Evolutionary conservation across 2,329 filamentous ascomycete species (phyloP).

Genomic region (Monilinia fructicola): DNA sequence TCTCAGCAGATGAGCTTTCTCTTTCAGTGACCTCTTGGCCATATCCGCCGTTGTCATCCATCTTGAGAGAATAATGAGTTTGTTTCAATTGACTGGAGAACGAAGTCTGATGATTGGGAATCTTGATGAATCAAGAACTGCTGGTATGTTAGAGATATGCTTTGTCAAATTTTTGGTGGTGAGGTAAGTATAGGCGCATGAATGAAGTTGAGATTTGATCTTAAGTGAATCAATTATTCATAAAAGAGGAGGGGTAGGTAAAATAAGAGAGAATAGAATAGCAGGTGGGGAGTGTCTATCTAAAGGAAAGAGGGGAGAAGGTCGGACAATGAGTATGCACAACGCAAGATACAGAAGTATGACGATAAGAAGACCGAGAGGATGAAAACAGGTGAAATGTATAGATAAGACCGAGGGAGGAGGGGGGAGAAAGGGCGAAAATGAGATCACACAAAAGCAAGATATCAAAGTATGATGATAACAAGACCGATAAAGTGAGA

Average conservation of each 20-base stretch:
- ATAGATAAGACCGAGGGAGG: background rate
- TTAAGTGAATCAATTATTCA: background rate
- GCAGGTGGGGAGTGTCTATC: background rate
- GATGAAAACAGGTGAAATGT: background rate
- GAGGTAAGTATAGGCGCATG: background rate
- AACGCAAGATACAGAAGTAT: background rate
- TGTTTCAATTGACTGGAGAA: background rate
- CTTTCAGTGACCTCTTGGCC: background rate
- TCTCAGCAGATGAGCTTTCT: background rate
- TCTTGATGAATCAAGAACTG: background rate
- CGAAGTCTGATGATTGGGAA: background rate
- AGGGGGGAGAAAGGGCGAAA: too few species aligned
- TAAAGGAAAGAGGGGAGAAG: background rate
- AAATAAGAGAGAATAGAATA: background rate
- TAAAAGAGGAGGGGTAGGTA: background rate
- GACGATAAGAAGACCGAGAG: background rate
- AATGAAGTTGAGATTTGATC: background rate
- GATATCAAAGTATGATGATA: background rate
- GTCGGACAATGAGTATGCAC: background rate
- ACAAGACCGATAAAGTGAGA: background rate
- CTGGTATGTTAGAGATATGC: background rate
- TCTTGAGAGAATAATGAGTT: slow-evolving; percentile 1
- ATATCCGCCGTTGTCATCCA: slow-evolving; percentile 14
- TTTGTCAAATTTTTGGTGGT: background rate
- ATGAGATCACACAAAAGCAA: too few species aligned